A percentile compares a stretch with the other conserved stretches of the same genome.
Conservation (phyloP, 257 asterid genomes). For the Solanum tarijense region DNA sequence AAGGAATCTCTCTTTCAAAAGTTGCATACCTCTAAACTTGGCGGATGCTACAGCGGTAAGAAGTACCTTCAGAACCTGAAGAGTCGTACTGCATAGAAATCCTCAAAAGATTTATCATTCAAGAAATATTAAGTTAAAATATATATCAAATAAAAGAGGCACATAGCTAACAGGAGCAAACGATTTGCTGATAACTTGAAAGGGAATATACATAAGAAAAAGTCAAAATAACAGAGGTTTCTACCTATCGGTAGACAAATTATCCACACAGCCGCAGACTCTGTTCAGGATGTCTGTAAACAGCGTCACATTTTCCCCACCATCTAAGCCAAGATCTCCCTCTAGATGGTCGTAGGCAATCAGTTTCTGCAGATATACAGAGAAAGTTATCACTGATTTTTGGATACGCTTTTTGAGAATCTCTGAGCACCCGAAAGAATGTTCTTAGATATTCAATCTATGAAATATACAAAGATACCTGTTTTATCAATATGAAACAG, state of each 20-base stretch:
- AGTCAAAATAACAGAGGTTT: neutral
- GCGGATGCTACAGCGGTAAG: slow-evolving; percentile 91
- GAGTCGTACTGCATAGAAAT: slow-evolving; percentile 75
- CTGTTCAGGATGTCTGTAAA: slow-evolving; percentile 72
- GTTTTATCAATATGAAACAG: neutral
- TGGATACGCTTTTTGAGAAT: neutral
- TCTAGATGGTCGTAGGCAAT: slow-evolving; percentile 90
- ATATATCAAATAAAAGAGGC: neutral
- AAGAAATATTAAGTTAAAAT: neutral
- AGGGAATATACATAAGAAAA: neutral
- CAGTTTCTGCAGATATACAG: slow-evolving; percentile 62
- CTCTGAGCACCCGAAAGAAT: neutral
- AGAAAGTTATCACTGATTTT: neutral
- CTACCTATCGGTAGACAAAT: slow-evolving; percentile 95
- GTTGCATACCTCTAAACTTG: slow-evolving; percentile 74
- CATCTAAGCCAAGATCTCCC: slow-evolving; percentile 97
- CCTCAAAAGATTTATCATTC: slow-evolving; percentile 6
- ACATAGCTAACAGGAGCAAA: neutral
- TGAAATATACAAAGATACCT: neutral
- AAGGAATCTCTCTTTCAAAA: neutral
- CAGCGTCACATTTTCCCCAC: slow-evolving; percentile 63
- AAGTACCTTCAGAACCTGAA: slow-evolving; percentile 95
- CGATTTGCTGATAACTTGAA: neutral
- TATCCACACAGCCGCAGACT: slow-evolving; percentile 87
- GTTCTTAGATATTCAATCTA: neutral